phyloP scores from a whole-genome alignment of 331 rosid species.

The Stylosanthes scabra region DNA sequence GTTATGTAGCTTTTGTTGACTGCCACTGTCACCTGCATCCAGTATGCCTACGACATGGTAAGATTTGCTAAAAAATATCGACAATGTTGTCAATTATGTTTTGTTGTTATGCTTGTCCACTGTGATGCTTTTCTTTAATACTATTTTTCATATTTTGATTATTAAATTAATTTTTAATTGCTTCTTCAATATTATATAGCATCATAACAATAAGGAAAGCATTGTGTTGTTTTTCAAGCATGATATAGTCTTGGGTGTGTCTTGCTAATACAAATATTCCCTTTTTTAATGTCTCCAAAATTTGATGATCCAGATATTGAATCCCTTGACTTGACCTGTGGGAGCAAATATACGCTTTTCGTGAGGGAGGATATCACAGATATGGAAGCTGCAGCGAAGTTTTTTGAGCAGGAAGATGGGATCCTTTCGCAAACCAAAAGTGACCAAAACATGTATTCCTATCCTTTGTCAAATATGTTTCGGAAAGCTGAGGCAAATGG shows the following conservation, averaged over 20 bases:
- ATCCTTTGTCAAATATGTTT: conserved; percentile 58
- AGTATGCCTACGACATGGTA: conserved; percentile 96
- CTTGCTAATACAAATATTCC: not conserved
- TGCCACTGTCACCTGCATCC: conserved; percentile 82
- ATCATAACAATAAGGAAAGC: too few relatives aligned
- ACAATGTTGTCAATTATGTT: conserved; percentile 10
- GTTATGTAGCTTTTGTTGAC: conserved; percentile 76
- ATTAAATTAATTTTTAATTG: too few relatives aligned
- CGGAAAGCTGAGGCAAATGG: conserved; percentile 70
- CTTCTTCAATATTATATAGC: too few relatives aligned
- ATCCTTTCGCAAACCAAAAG: conserved; percentile 51
- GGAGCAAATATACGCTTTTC: conserved; percentile 59
- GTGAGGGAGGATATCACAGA: conserved; percentile 77
- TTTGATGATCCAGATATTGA: conserved; percentile 55
- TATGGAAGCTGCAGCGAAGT: conserved; percentile 86
- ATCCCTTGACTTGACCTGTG: conserved; percentile 78
- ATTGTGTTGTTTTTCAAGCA: not conserved
- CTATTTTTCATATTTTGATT: too few relatives aligned
- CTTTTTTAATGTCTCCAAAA: conserved; percentile 17
- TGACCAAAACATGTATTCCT: conserved; percentile 63
- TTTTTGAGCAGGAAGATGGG: conserved; percentile 77
- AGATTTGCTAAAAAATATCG: conserved; percentile 33
- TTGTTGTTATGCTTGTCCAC: conserved; percentile 26
- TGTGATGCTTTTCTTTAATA: conserved; percentile 27
- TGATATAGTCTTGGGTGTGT: not conserved